These are phyloP conservation scores for Ophiocordyceps robertsii DNA, from an alignment of 2,329 filamentous ascomycete species.

Conservation along the genomic window DNA sequence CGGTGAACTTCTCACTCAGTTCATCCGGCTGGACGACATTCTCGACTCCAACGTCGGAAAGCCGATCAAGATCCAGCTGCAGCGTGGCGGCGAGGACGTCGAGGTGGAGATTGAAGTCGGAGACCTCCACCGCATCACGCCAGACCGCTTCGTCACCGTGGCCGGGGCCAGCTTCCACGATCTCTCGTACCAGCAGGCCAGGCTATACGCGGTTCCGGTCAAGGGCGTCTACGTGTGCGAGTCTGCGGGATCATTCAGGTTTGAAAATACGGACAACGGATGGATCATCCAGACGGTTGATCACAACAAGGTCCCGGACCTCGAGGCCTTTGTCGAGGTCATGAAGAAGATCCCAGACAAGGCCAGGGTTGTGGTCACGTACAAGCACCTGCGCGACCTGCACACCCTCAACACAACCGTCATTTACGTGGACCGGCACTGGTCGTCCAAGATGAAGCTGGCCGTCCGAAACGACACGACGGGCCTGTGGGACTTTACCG, in stretches of 20 bases:
- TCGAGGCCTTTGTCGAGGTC: conserved; percentile 81
- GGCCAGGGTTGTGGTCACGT: conserved; percentile 81
- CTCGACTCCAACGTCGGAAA: conserved; percentile 76
- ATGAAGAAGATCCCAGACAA: conserved; percentile 75
- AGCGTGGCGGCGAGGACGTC: conserved; percentile 77
- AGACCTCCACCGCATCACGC: conserved; percentile 87
- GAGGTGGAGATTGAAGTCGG: conserved; percentile 76
- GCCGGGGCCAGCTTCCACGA: conserved; percentile 92
- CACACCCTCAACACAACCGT: conserved; percentile 92
- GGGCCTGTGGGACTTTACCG: conserved; percentile 88
- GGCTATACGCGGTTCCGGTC: conserved; percentile 82
- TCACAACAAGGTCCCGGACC: conserved; percentile 77
- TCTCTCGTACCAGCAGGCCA: conserved; percentile 94
- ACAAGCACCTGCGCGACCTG: conserved; percentile 87
- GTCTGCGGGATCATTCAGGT: conserved; percentile 84
- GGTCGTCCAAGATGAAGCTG: conserved; percentile 88
- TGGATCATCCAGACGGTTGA: conserved; percentile 92
- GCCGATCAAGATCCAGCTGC: conserved; percentile 67
- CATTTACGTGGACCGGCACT: conserved; percentile 86
- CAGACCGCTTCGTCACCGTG: conserved; percentile 88
- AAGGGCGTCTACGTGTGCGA: conserved; percentile 93
- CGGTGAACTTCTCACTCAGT: conserved; percentile 82
- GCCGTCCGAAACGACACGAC: conserved; percentile 81
- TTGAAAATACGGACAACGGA: conserved; percentile 80
- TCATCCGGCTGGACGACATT: conserved; percentile 81